These are phyloP conservation scores for Clavispora vitiphila DNA, from an alignment of 805 yeast genomes.

Conservation along the genomic window DNA sequence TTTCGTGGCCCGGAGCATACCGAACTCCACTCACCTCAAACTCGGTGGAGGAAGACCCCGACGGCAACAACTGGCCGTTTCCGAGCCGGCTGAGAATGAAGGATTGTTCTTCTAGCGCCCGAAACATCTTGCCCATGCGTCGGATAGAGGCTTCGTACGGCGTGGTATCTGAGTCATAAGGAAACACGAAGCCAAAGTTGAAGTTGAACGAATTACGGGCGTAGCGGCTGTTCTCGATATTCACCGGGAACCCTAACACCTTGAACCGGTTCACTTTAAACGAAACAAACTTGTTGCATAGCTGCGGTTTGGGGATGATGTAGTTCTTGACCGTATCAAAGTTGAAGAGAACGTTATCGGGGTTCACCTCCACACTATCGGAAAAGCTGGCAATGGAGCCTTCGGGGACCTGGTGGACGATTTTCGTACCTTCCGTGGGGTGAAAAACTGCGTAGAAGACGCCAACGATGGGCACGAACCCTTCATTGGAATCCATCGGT, in stretches of 20 bases:
- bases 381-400: slow-evolving; percentile 43
- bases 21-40: slow-evolving; percentile 12
- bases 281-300: slow-evolving; percentile 78
- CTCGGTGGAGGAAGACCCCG: background rate
- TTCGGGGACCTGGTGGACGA: slow-evolving; percentile 84
- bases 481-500: slow-evolving; percentile 39
- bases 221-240: slow-evolving; percentile 66
- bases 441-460: slow-evolving; percentile 89
- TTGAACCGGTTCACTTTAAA: slow-evolving; percentile 65
- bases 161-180: slow-evolving; percentile 71
- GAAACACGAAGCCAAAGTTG: slow-evolving; percentile 89
- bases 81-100: slow-evolving; percentile 58
- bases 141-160: slow-evolving; percentile 84
- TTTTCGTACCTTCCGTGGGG: slow-evolving; percentile 93
- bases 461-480: slow-evolving; percentile 85
- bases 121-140: slow-evolving; percentile 82
- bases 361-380: slow-evolving; percentile 3
- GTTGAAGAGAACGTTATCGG: slow-evolving; percentile 43
- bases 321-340: slow-evolving; percentile 87
- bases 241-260: slow-evolving; percentile 85
- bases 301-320: slow-evolving; percentile 87
- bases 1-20: slow-evolving; percentile 31
- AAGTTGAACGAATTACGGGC: slow-evolving; percentile 90
- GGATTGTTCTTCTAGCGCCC: slow-evolving; percentile 85
- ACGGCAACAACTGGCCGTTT: slow-evolving; percentile 16